Conservation (phyloP, 1,139 yeast species). For the Kluyveromyces sp. region DNA sequence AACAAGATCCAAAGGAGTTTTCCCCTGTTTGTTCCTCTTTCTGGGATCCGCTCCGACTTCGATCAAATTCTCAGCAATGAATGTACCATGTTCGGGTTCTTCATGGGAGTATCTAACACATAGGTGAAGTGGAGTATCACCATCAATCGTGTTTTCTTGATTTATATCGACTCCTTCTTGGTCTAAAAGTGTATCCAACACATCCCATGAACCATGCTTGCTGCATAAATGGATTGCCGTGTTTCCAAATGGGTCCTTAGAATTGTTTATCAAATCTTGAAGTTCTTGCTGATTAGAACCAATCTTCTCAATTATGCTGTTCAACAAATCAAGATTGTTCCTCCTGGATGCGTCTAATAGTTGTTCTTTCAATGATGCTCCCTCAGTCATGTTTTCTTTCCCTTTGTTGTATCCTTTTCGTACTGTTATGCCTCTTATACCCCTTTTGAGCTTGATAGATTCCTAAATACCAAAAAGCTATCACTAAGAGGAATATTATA, state of each 20-base stretch:
- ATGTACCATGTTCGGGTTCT: conserved; percentile 83
- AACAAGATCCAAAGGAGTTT: conserved; percentile 70
- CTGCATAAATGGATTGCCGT: conserved; percentile 79
- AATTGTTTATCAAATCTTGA: conserved; percentile 56
- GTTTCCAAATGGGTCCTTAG: conserved; percentile 77
- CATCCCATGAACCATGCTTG: conserved; percentile 76
- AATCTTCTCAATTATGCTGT: conserved; percentile 43
- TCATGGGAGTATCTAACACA: conserved; percentile 69
- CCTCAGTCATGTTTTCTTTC: conserved; percentile 33
- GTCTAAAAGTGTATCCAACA: conserved; percentile 73
- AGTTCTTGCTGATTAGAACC: conserved; percentile 41
- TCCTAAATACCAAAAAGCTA: too few species aligned
- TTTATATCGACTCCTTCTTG: conserved; percentile 78
- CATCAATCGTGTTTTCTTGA: conserved; percentile 60
- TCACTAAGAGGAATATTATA: too few species aligned
- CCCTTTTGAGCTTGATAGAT: too few species aligned
- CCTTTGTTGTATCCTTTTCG: too few species aligned
- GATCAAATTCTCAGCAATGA: conserved; percentile 68
- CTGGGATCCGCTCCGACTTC: conserved; percentile 90
- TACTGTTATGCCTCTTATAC: too few species aligned
- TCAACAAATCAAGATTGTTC: conserved; percentile 72
- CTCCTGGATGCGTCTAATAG: conserved; percentile 81
- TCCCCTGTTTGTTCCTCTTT: conserved; percentile 47
- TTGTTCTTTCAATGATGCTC: conserved; percentile 76
- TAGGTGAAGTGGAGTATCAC: conserved; percentile 83